Evolutionary conservation across 2,329 filamentous ascomycete genomes (phyloP).

Genomic region (Trichoderma breve): DNA sequence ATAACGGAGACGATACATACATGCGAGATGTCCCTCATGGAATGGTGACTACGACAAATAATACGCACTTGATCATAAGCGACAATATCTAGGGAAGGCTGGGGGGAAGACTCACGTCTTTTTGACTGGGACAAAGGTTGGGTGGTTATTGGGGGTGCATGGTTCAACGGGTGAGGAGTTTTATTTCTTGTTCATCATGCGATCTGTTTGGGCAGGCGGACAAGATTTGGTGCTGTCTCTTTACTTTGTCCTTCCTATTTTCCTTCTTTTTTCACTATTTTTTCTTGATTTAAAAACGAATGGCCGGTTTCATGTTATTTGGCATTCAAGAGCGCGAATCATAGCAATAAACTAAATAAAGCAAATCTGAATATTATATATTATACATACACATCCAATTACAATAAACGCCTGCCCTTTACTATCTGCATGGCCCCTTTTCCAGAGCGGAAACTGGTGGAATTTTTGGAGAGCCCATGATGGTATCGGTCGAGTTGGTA

Average conservation of each 20-base stretch:
- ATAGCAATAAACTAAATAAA: slow-evolving; percentile 4
- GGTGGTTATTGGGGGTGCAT: not conserved
- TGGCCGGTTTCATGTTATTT: not conserved
- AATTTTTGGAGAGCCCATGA: not conserved
- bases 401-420: not conserved
- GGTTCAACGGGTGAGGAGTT: not conserved
- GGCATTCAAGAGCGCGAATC: slow-evolving; percentile 1
- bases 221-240: not conserved
- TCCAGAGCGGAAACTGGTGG: not conserved
- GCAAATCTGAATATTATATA: not conserved
- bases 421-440: not conserved
- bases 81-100: not conserved
- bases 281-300: not conserved
- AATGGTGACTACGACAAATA: not conserved
- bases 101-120: slow-evolving; percentile 2
- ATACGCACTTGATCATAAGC: not conserved
- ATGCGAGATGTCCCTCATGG: not conserved
- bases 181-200: not conserved
- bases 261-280: not conserved
- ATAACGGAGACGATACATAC: not conserved
- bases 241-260: not conserved
- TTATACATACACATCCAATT: not conserved
- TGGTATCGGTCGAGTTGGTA: not conserved
- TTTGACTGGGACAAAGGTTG: not conserved
- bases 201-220: not conserved